Percentiles rank a stretch among this genome's conserved stretches.
Conservation (phyloP, 176 grass and related monocot genomes). For the barley (Hordeum vulgare) region MorexV3_pseudomolecules_assembly NC_058518.1:54918553-54919052, state of each 20-base stretch:
- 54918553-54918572: slow-evolving; percentile 58
- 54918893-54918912: background rate
- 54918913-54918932: slow-evolving; percentile 20
- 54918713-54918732: slow-evolving; percentile 91
- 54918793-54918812: slow-evolving; percentile 88
- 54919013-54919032: no score
- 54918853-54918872: slow-evolving; percentile 40
- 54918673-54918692: slow-evolving; percentile 28
- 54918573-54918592: slow-evolving; percentile 79
- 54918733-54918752: slow-evolving; percentile 77
- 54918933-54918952: slow-evolving; percentile 53
- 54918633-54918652: slow-evolving; percentile 95
- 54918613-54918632: slow-evolving; percentile 93
- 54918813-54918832: slow-evolving; percentile 81
- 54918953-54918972: slow-evolving; percentile 36
- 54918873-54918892: background rate
- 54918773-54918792: slow-evolving; percentile 71
- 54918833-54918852: slow-evolving; percentile 53
- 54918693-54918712: slow-evolving; percentile 57
- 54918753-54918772: slow-evolving; percentile 70
- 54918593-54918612: slow-evolving; percentile 85
- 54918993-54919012: no score
- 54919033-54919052: slow-evolving; percentile 39
- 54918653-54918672: slow-evolving; percentile 71
- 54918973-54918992: no score